A percentile compares a stretch with the other conserved stretches of the same genome.
Evolutionary conservation across 495 filamentous ascomycete species (phyloP).

Genomic region (Aspergillus steynii): DNA sequence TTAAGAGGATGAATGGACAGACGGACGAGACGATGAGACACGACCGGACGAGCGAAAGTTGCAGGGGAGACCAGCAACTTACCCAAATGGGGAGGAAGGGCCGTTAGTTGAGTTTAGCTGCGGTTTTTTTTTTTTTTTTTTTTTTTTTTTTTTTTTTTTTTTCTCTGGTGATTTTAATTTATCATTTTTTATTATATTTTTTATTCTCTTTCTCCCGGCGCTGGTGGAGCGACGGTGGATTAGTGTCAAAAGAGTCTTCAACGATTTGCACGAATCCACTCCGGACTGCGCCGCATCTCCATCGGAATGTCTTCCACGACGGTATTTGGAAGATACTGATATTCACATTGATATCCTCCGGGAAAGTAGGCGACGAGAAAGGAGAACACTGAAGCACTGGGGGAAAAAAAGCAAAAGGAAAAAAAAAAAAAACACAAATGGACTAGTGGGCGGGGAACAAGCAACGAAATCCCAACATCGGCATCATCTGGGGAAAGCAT

Average conservation of each 20-base stretch:
- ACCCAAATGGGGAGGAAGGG: slow-evolving; percentile 23
- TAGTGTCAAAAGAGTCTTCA: not conserved
- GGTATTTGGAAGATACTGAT: too few relatives aligned
- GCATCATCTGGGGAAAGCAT: slow-evolving; percentile 3
- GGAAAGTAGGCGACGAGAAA: not conserved
- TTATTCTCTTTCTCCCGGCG: not conserved
- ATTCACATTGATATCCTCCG: not conserved
- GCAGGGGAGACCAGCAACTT: slow-evolving; percentile 23
- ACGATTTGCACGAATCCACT: slow-evolving; percentile 9
- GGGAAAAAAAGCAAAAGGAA: not conserved
- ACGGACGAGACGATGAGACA: slow-evolving; percentile 20
- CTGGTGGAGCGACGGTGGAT: slow-evolving; percentile 5
- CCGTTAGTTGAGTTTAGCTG: slow-evolving; percentile 24
- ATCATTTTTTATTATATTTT: slow-evolving; percentile 4
- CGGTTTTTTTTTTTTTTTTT: slow-evolving; percentile 12
- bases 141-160: slow-evolving; percentile 15
- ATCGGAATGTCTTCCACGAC: not conserved
- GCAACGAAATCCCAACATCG: slow-evolving; percentile 1
- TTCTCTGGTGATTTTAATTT: slow-evolving; percentile 2
- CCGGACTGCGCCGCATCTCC: not conserved
- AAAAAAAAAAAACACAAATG: not conserved
- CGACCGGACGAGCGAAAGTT: slow-evolving; percentile 18
- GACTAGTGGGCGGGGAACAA: not conserved
- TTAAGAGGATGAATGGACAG: slow-evolving; percentile 7
- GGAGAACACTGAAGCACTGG: not conserved